Base-by-base conservation (phyloP, 2,329 filamentous ascomycete species). In the Calonectria fujianensis region DNA sequence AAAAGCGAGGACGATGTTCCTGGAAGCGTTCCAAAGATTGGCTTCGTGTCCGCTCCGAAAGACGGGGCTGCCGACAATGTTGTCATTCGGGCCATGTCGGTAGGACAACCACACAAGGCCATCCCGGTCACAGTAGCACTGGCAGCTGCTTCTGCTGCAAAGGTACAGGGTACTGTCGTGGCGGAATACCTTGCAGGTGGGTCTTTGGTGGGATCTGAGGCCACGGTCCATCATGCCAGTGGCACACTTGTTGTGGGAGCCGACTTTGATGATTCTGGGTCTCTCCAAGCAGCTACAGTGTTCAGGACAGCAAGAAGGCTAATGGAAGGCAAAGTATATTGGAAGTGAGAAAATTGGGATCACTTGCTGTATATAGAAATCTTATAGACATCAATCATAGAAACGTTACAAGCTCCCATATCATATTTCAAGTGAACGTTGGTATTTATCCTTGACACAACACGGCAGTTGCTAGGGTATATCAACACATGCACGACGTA, bases 1-100 rank as follows among this genome's bases (percentile, higher is more conserved):
- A 76, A 74, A 16, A 67, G 51, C 0, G 48, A 66, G 2, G 77
- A 74, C 0, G 20, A 71, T 6, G 89, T 89, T 9, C 87, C 89
- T 0, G 87, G 89, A 0, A 89, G 89, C 0, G 89, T 93, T 1
- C 91, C 92, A 0, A 92, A 93, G 79, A 91, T 93, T 57, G 88
- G 88, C 18, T 84, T 93, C 20, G 87, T 92, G 0, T 89, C 88
- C 4, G 77, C 78, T 41, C 83, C 85, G n/a, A 64, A 31, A 7
- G 66, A 85, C 2, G 85, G 88, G 78, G 75, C 87, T 5, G 6
- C 2, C 0, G 64, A 75, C 48, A 74, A 66, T 7, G 35, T 80
- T 11, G 80, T 88, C 2, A 86, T 86, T n/a, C 84, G 87, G n/a
- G 87, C 88, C 24, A 83, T 90, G 50, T 89, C 87, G 0, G 87